phyloP scores from a whole-genome alignment of 805 yeast genomes.

The Suhomyces emberorum region DNA sequence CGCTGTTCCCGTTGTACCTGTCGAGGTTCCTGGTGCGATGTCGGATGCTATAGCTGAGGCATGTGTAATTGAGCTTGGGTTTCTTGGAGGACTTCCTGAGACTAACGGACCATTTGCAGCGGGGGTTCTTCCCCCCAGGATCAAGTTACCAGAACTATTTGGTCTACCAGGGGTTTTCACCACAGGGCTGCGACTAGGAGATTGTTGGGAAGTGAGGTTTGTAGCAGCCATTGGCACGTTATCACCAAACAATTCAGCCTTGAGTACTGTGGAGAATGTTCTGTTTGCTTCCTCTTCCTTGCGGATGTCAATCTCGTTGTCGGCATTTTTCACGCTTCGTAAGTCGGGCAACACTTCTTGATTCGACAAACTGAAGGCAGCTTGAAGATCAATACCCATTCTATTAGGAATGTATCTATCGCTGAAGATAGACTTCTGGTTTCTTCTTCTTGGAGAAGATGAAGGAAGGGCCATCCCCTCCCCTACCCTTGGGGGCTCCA shows the following conservation, averaged over 20 bases:
- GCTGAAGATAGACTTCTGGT: conserved; percentile 52
- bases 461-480: conserved; percentile 28
- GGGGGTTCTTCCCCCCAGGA: conserved; percentile 3
- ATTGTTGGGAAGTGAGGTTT: conserved; percentile 16
- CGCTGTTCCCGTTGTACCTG: not conserved
- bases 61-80: conserved; percentile 8
- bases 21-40: conserved; percentile 16
- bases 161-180: conserved; percentile 6
- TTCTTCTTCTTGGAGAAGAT: conserved; percentile 49
- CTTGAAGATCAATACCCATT: conserved; percentile 81
- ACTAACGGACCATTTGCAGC: conserved; percentile 1
- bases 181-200: conserved; percentile 6
- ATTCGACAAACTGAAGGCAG: conserved; percentile 65
- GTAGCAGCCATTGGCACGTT: conserved; percentile 58
- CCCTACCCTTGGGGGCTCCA: conserved; percentile 37
- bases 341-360: conserved; percentile 41
- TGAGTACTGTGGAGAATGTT: conserved; percentile 80
- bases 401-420: conserved; percentile 89
- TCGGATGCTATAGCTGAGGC: conserved; percentile 19
- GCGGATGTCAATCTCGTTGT: conserved; percentile 62
- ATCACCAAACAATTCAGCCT: conserved; percentile 90
- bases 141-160: conserved; percentile 7
- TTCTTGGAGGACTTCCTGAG: conserved; percentile 9
- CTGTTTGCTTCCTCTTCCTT: conserved; percentile 80
- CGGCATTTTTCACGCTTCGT: conserved; percentile 29